Percentiles rank a stretch among this genome's conserved stretches.
Evolutionary conservation across 805 yeast genomes (phyloP).

Genomic region (Candida boleticola): DNA sequence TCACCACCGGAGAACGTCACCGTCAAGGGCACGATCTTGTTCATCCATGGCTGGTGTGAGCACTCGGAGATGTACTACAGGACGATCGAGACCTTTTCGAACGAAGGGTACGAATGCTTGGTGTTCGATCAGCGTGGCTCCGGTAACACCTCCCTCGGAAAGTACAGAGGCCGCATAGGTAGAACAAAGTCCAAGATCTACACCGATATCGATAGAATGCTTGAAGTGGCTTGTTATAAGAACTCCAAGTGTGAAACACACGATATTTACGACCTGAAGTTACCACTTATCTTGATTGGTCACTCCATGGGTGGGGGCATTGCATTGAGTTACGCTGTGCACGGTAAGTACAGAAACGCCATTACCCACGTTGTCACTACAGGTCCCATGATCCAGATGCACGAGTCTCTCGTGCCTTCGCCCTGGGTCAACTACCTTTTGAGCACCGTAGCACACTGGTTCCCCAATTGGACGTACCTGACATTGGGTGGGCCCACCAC

Average conservation of each 20-base stretch:
- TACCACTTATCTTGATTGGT: slow-evolving; percentile 5
- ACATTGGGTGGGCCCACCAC: slow-evolving; percentile 2
- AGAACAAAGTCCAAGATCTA: neutral
- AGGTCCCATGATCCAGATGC: slow-evolving; percentile 7
- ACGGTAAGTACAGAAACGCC: slow-evolving; percentile 8
- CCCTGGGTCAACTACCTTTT: neutral
- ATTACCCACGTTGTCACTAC: slow-evolving; percentile 4
- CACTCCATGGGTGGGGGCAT: slow-evolving; percentile 15
- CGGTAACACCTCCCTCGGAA: slow-evolving; percentile 11
- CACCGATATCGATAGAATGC: slow-evolving; percentile 10
- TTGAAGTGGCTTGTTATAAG: slow-evolving; percentile 5
- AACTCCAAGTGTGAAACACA: neutral
- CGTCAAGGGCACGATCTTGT: slow-evolving; percentile 7
- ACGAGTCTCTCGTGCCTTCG: neutral
- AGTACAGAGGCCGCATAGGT: slow-evolving; percentile 10
- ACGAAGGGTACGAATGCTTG: slow-evolving; percentile 11
- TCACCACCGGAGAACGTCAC: slow-evolving; percentile 6
- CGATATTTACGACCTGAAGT: neutral
- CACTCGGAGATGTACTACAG: slow-evolving; percentile 9
- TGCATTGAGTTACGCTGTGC: slow-evolving; percentile 7
- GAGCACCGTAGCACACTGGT: neutral
- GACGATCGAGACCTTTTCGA: slow-evolving; percentile 8
- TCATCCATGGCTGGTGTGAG: slow-evolving; percentile 15
- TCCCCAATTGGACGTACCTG: slow-evolving; percentile 1
- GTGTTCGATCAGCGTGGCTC: slow-evolving; percentile 12